Percentiles rank a stretch among this genome's conserved stretches.
phyloP scores from a whole-genome alignment of 2,329 filamentous ascomycete genomes.

The Dothidotthia symphoricarpi region DNA sequence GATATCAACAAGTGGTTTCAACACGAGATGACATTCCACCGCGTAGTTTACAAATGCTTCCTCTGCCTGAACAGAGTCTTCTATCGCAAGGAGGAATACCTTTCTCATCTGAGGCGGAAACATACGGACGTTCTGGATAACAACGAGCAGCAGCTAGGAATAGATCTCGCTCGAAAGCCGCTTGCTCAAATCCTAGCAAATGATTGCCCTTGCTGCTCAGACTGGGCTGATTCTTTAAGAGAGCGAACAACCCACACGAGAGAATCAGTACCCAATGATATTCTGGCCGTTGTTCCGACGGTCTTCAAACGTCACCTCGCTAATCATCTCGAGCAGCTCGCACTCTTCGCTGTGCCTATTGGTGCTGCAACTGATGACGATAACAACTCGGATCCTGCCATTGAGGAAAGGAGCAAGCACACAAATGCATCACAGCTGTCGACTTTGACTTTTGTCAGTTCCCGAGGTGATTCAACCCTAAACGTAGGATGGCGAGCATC shows the following conservation, averaged over 20 bases:
- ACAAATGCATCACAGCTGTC: too few relatives aligned
- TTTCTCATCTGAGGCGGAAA: conserved; percentile 8
- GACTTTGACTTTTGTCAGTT: too few relatives aligned
- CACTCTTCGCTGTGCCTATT: conserved; percentile 13
- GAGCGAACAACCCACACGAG: not conserved
- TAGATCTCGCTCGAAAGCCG: conserved; percentile 8
- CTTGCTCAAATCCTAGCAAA: conserved; percentile 10
- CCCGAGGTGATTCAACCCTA: too few relatives aligned
- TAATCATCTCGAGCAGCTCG: conserved; percentile 18
- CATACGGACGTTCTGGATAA: conserved; percentile 8
- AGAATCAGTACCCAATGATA: not conserved
- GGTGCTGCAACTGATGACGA: conserved; percentile 1
- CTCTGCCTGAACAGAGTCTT: conserved; percentile 10
- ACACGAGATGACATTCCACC: conserved; percentile 19
- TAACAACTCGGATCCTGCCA: conserved; percentile 10
- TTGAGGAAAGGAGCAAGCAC: conserved; percentile 1
- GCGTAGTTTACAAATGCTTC: conserved; percentile 8
- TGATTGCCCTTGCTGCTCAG: conserved; percentile 18
- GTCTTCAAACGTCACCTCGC: conserved; percentile 20
- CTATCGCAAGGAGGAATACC: conserved; percentile 2
- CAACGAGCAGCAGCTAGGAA: conserved; percentile 1
- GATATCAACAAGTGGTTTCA: conserved; percentile 19
- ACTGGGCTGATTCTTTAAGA: conserved; percentile 7
- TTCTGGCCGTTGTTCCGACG: conserved; percentile 5
- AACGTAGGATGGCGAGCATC: too few relatives aligned